These are phyloP conservation scores for Dendrobium chrysotoxum DNA, from an alignment of 106 monocot species.

Conservation along the genomic window DNA sequence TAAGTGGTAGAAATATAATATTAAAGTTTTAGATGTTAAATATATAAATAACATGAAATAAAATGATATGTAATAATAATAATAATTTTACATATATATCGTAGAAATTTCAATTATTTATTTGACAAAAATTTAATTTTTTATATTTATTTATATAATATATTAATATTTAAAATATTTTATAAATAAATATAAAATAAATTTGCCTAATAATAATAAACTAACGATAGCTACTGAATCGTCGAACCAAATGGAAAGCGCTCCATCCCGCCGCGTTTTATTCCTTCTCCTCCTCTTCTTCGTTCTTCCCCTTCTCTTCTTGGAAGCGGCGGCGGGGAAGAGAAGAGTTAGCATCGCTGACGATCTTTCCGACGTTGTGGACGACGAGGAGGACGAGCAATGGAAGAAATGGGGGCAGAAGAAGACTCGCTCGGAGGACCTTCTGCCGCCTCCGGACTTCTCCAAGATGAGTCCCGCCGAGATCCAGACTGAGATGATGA, in stretches of 20 bases:
- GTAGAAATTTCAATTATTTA: too few species aligned
- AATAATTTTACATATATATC: too few species aligned
- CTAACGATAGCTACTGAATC: not conserved
- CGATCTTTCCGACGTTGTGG: slow-evolving; percentile 77
- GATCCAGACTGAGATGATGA: slow-evolving; percentile 79
- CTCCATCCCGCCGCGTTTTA: not conserved
- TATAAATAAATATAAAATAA: too few species aligned
- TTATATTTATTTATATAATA: too few species aligned
- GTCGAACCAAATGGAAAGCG: not conserved
- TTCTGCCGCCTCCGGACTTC: slow-evolving; percentile 40
- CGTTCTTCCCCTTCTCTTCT: slow-evolving; percentile 8
- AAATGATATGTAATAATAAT: too few species aligned
- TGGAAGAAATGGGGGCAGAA: slow-evolving; percentile 82
- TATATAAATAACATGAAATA: too few species aligned
- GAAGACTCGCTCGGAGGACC: slow-evolving; percentile 8
- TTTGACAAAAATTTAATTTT: too few species aligned
- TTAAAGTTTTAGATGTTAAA: too few species aligned
- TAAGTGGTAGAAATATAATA: too few species aligned
- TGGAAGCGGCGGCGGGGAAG: slow-evolving; percentile 18
- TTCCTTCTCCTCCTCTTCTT: not conserved
- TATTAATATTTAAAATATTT: too few species aligned
- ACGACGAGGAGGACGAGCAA: slow-evolving; percentile 84
- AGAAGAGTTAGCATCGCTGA: slow-evolving; percentile 66
- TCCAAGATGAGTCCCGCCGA: slow-evolving; percentile 43
- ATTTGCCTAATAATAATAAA: too few species aligned